Base-by-base conservation (phyloP, 306 rosid genomes). In the Glycyrrhiza uralensis region DNA sequence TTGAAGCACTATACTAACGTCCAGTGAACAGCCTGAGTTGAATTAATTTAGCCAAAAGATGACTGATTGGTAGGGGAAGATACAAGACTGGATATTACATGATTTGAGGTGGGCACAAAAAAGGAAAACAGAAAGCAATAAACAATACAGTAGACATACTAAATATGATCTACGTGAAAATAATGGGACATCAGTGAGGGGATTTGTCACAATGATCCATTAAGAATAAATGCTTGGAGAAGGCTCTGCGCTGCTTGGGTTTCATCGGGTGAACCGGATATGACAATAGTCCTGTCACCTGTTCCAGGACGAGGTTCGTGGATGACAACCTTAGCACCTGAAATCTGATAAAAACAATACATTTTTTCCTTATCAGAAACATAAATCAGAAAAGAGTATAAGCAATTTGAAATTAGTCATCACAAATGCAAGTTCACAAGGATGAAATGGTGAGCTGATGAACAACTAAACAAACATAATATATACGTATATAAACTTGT, bases 171-270 rank as follows among this genome's bases (percentile, higher is more conserved):
- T 47, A 39, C 13, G 35, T 2, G 39, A 39, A 71, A 52, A 71
- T 14, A 46, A 42, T 58, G 30, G 63, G 52, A 8, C 49, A 44
- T 71, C 1, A 24, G 30, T 28, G 47, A 49, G 70, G 59, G 56
- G 45, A 49, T 15, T 33, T 57, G 79, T 87, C 85, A 80, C 74
- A 87, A 92, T 47, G 96, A 84, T 74, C 99, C 99, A 10, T 94
- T 84, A 38, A 91, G 96, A 78, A 94, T 94, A 73, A 89, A 94
- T 18, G 99, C 95, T 74, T 89, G 99, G 32, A 94, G 92, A 63
- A 94, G 96, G 81, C 96, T 87, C 82, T 94, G 97, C 1, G 99
- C 99, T 20, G 99, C 96, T 78, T 94, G 95, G 36, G 97, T 94
- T 85, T 94, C 97, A 11, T 94, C 97, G 0, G 99, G 99, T 26